These are phyloP conservation scores for Linum lewisii DNA, from an alignment of 345 rosid species.

Conservation along the genomic window DNA sequence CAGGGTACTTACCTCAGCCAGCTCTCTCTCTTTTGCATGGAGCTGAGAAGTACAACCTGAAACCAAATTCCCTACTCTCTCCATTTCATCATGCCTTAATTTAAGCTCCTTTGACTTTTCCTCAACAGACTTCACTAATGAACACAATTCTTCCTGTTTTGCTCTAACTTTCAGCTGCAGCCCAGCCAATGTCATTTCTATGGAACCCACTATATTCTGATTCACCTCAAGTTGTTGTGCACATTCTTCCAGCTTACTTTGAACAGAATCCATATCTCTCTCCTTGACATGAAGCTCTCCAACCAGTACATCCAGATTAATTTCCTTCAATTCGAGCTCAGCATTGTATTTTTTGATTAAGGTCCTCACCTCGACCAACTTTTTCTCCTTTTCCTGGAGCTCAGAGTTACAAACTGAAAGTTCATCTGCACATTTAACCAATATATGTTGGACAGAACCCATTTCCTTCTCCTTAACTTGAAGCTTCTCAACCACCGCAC, in stretches of 20 bases:
- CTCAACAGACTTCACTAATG: constrained; percentile 7
- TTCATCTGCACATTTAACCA: not conserved
- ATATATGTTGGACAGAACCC: not conserved
- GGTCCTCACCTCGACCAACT: not conserved
- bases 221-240: not conserved
- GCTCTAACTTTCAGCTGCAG: not conserved
- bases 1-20: not conserved
- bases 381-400: constrained; percentile 1
- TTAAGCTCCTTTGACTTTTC: constrained; percentile 1
- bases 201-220: not conserved
- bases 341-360: not conserved
- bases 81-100: constrained; percentile 10
- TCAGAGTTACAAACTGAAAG: constrained; percentile 1
- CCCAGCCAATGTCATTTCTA: not conserved
- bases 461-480: not conserved
- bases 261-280: not conserved
- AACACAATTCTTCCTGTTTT: constrained; percentile 5
- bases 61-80: not conserved
- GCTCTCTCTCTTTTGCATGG: constrained; percentile 1
- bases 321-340: not conserved
- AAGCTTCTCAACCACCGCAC: not conserved
- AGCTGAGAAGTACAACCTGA: constrained; percentile 1
- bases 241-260: not conserved
- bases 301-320: not conserved
- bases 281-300: not conserved